Evolutionary conservation across 1,139 yeast genomes (phyloP).

Genomic region (Blastobotrys apis): DNA sequence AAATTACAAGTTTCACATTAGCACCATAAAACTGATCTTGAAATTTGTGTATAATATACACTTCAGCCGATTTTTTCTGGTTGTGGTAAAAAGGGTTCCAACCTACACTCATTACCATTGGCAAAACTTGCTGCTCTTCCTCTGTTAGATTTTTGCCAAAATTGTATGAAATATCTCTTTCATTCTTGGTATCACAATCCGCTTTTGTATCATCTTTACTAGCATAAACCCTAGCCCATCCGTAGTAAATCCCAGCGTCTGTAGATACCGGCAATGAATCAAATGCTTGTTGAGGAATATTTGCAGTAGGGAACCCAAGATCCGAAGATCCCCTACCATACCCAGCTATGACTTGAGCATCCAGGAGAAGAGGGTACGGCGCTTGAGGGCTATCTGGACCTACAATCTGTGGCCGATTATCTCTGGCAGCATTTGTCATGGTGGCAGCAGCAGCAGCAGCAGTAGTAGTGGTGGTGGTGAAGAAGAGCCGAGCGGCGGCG

Average conservation of each 20-base stretch:
- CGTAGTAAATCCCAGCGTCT: constrained; percentile 87
- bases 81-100: constrained; percentile 92
- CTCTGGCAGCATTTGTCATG: constrained; percentile 12
- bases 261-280: constrained; percentile 42
- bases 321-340: constrained; percentile 95
- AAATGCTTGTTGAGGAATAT: constrained; percentile 60
- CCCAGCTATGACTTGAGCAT: constrained; percentile 66
- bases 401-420: constrained; percentile 31
- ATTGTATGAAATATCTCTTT: constrained; percentile 44
- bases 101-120: constrained; percentile 95
- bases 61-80: constrained; percentile 44
- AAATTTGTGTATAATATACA: constrained; percentile 80
- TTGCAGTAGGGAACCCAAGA: constrained; percentile 94
- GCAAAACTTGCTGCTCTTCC: constrained; percentile 45
- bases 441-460: not conserved
- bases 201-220: constrained; percentile 17
- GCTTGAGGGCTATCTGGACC: constrained; percentile 48
- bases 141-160: constrained; percentile 51
- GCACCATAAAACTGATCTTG: constrained; percentile 77
- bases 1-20: constrained; percentile 55
- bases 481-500: not conserved
- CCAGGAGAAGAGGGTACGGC: constrained; percentile 66
- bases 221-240: constrained; percentile 54
- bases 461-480: not conserved
- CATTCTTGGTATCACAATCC: constrained; percentile 16